These are phyloP conservation scores for Geopyxis carbonaria DNA, from an alignment of 495 filamentous ascomycete genomes.

Conservation along the genomic window DNA sequence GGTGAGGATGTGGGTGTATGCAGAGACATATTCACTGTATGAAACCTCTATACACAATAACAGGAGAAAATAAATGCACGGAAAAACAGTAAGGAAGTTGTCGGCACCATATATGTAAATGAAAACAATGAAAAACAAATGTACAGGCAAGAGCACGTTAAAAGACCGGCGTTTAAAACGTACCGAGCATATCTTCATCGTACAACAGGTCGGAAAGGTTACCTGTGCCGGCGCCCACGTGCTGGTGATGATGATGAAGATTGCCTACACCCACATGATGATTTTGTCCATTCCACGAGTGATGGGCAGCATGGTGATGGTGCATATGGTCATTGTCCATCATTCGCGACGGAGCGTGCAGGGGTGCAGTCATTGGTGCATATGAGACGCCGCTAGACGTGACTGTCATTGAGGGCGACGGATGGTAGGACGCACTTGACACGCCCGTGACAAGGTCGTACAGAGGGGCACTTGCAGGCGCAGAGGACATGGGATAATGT, in stretches of 20 bases:
- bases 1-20: too few species aligned
- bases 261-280: slow-evolving; percentile 14
- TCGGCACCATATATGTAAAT: slow-evolving; percentile 7
- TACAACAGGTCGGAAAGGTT: slow-evolving; percentile 29
- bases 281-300: slow-evolving; percentile 15
- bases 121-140: slow-evolving; percentile 17
- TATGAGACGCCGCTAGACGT: slow-evolving; percentile 20
- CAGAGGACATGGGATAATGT: slow-evolving; percentile 24
- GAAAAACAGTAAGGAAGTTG: too few species aligned
- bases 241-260: slow-evolving; percentile 25
- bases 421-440: slow-evolving; percentile 20
- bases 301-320: slow-evolving; percentile 13
- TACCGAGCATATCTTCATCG: slow-evolving; percentile 32
- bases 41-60: too few species aligned
- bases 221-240: slow-evolving; percentile 20
- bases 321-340: slow-evolving; percentile 13
- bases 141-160: slow-evolving; percentile 15
- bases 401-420: slow-evolving; percentile 20
- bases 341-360: slow-evolving; percentile 20
- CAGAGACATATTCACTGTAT: too few species aligned
- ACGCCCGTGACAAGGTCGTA: slow-evolving; percentile 23
- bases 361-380: slow-evolving; percentile 17
- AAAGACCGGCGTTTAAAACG: slow-evolving; percentile 21
- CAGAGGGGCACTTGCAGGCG: slow-evolving; percentile 16
- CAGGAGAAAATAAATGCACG: too few species aligned